Evolutionary conservation across 1,284 basidiomycete genomes (phyloP), one percentile per base, ranked within the genome.

Genomic region (Pseudozyma sp.): DNA sequence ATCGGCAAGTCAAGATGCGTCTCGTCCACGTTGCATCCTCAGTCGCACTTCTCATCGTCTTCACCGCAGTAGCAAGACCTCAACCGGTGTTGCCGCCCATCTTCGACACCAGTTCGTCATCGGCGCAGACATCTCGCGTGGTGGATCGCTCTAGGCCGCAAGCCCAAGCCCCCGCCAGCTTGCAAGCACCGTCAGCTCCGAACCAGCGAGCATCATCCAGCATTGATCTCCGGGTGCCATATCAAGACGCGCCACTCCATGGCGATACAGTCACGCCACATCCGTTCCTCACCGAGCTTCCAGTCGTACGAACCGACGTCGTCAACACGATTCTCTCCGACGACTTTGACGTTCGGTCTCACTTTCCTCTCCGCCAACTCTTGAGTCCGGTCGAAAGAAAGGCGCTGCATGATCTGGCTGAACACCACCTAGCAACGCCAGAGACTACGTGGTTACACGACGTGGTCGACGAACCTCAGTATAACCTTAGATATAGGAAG

Each of bases 401-500:
- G 5, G 45, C 51, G 2, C 6, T 54, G 3, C 29, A n/a, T 6
- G 13, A 35, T 13, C 47, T 65, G 63, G 46, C 39, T 4, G 33
- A 50, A 14, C 5, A 42, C 5, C 63, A 58, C n/a, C n/a, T 59
- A 0, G 5, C 11, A 0, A 42, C 39, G 1, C 53, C 46, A 0
- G 42, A n/a, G 13, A 4, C 17, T 2, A 49, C 37, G 1, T 58
- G 56, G 63, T 34, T 54, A 3, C 43, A 65, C 19, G 29, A 46
- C 2, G 33, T 65, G 2, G 55, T 54, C 8, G 55, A 58, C 29
- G 63, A 65, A 34, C 63, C 63, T 13, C 51, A 65, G 29, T 13
- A 40, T 17, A 47, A 65, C 11, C 55, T 65, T 5, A 35, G 14
- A 7, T 58, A 50, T 31, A 44, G 37, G 43, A 42, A 24, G 29